phyloP scores from a whole-genome alignment of 176 grass and related monocot genomes.

The Poa annua region DNA sequence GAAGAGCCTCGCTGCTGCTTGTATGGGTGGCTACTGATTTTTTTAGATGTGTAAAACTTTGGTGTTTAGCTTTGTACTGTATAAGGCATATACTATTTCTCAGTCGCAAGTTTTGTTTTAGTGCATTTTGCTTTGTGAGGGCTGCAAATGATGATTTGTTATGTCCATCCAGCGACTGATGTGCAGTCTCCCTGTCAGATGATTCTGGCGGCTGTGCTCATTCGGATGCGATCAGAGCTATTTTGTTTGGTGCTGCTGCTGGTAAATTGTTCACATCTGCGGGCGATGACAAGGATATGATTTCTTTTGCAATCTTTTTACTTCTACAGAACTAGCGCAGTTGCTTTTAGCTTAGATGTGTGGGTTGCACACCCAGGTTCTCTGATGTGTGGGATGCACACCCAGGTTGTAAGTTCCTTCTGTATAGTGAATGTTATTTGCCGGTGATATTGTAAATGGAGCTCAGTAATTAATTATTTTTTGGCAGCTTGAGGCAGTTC shows the following conservation, averaged over 20 bases:
- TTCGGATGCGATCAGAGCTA: slow-evolving; percentile 73
- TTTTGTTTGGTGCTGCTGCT: slow-evolving; percentile 59
- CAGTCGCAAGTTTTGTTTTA: not conserved
- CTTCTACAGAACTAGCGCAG: too few species aligned
- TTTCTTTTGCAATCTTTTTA: too few species aligned
- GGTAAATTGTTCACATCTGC: slow-evolving; percentile 70
- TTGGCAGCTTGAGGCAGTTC: too few species aligned
- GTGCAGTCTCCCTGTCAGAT: slow-evolving; percentile 52
- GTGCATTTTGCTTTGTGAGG: not conserved
- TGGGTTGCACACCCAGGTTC: too few species aligned
- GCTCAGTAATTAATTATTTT: too few species aligned
- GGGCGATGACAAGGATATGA: slow-evolving; percentile 88
- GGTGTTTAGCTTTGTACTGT: not conserved
- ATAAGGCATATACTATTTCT: not conserved
- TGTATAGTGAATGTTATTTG: too few species aligned
- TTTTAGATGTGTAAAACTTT: not conserved
- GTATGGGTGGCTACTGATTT: not conserved
- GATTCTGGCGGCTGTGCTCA: slow-evolving; percentile 54
- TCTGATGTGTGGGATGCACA: too few species aligned
- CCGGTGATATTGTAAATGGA: too few species aligned
- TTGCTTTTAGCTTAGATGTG: too few species aligned
- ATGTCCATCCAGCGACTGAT: slow-evolving; percentile 48
- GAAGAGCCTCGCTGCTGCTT: not conserved
- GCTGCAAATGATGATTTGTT: not conserved
- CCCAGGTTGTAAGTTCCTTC: too few species aligned